phyloP scores from a whole-genome alignment of 2,329 filamentous ascomycete species.

The Botryotinia convoluta region DNA sequence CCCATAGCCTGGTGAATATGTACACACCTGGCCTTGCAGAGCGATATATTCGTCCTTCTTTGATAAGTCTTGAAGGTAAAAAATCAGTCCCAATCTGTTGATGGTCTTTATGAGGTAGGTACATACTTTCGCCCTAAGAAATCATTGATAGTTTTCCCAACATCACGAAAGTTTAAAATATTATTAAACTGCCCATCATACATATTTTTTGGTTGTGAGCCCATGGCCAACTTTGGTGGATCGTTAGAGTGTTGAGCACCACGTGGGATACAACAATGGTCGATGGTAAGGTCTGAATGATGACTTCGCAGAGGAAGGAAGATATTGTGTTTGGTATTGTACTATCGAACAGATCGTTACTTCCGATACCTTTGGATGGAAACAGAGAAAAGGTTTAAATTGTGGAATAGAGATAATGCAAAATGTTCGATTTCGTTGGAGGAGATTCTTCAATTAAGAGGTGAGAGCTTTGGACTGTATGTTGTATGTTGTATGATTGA shows the following conservation, averaged over 20 bases:
- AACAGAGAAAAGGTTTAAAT: not conserved
- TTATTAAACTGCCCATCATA: conserved; percentile 46
- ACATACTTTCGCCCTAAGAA: conserved; percentile 54
- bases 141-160: conserved; percentile 64
- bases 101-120: not conserved
- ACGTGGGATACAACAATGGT: not conserved
- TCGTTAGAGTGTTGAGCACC: not conserved
- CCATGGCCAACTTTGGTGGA: not conserved
- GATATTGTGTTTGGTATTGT: not conserved
- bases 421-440: not conserved
- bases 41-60: conserved; percentile 64
- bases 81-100: conserved; percentile 17
- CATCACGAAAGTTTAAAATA: conserved; percentile 75
- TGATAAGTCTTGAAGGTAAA: conserved; percentile 44
- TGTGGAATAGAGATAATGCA: not conserved
- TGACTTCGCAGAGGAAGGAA: not conserved
- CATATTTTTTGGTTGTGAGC: not conserved
- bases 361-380: not conserved
- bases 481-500: not conserved
- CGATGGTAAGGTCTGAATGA: not conserved
- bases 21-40: conserved; percentile 60
- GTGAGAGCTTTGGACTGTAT: not conserved
- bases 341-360: not conserved
- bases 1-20: not conserved
- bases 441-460: too few relatives aligned